phyloP scores from a whole-genome alignment of 441 rosid genomes.

The Populus hybrid region DNA sequence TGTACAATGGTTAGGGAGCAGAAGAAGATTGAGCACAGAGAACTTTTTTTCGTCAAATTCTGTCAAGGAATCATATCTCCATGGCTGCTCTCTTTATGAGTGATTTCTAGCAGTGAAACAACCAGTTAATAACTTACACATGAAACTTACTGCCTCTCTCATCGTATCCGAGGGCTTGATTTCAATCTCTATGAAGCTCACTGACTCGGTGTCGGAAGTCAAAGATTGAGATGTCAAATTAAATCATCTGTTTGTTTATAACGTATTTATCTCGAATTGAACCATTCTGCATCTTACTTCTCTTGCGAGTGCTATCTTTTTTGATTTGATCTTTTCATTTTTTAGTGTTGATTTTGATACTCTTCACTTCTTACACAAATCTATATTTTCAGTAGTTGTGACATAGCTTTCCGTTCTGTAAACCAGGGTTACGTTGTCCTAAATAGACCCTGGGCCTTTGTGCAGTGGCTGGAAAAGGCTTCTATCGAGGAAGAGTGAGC shows the following conservation, averaged over 20 bases:
- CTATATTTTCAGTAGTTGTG: neutral
- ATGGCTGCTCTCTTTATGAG: neutral
- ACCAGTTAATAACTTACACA: neutral
- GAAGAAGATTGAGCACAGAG: neutral
- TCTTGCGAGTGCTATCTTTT: neutral
- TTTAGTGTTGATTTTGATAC: neutral
- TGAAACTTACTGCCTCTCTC: neutral
- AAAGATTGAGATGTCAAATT: neutral
- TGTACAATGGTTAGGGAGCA: neutral
- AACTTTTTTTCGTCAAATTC: neutral
- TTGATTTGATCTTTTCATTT: neutral
- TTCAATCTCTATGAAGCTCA: conserved; percentile 3
- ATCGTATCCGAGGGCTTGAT: neutral
- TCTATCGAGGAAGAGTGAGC: conserved; percentile 56
- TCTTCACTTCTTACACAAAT: neutral
- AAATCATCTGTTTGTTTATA: neutral
- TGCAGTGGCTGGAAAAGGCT: conserved; percentile 65
- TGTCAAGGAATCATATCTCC: neutral
- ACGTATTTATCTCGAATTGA: neutral
- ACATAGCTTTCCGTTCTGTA: neutral
- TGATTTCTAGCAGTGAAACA: neutral
- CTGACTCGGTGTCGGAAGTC: neutral
- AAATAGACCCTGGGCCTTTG: conserved; percentile 72
- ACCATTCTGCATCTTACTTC: neutral
- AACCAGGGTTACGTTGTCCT: conserved; percentile 65